These are phyloP conservation scores for Candida saitoana DNA, from an alignment of 805 yeast species.

Conservation along the genomic window DNA sequence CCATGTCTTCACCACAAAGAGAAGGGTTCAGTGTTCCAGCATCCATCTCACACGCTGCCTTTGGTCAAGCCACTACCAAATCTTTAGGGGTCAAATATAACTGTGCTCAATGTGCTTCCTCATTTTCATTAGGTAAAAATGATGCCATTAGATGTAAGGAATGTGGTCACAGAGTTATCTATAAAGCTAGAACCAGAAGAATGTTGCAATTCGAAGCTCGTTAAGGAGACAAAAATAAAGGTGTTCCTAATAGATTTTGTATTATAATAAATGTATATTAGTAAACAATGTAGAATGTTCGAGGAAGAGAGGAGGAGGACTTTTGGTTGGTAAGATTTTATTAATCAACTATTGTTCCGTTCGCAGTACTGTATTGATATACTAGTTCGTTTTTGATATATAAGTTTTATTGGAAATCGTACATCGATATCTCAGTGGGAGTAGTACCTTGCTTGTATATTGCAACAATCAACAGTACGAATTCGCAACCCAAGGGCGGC, in stretches of 20 bases:
- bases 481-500: too few relatives aligned
- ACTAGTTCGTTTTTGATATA: too few relatives aligned
- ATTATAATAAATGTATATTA: neutral
- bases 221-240: slow-evolving; percentile 12
- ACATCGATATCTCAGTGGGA: too few relatives aligned
- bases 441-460: too few relatives aligned
- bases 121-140: slow-evolving; percentile 79
- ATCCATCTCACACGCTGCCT: slow-evolving; percentile 69
- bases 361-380: too few relatives aligned
- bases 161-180: slow-evolving; percentile 96
- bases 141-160: slow-evolving; percentile 98
- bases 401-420: too few relatives aligned
- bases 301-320: too few relatives aligned
- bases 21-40: slow-evolving; percentile 87
- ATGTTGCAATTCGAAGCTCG: slow-evolving; percentile 63
- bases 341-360: too few relatives aligned
- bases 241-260: neutral
- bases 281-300: too few relatives aligned
- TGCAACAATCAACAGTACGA: too few relatives aligned
- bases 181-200: slow-evolving; percentile 96
- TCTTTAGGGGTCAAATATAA: slow-evolving; percentile 86
- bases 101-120: slow-evolving; percentile 94
- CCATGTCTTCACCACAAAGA: slow-evolving; percentile 54
- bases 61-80: slow-evolving; percentile 63
- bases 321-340: too few relatives aligned